Evolutionary conservation across 345 rosid species (phyloP).

Genomic region (Durio zibethinus): DNA sequence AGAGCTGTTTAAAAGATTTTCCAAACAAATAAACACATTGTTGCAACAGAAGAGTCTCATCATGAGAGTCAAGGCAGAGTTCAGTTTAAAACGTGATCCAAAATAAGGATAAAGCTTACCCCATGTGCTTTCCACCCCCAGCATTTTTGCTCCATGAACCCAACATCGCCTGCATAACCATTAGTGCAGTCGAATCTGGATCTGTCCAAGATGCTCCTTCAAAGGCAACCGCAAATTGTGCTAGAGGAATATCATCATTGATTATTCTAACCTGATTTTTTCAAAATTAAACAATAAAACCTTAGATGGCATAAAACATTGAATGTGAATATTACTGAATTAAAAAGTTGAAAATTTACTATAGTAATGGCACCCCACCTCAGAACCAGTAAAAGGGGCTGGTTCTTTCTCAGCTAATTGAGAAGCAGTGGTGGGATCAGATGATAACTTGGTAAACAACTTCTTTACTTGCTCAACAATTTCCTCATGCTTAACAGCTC

Average conservation of each 20-base stretch:
- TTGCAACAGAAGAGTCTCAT: not conserved
- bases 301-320: not conserved
- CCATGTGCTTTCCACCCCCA: conserved; percentile 98
- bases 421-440: conserved; percentile 79
- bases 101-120: conserved; percentile 46
- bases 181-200: conserved; percentile 90
- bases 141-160: conserved; percentile 91
- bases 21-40: conserved; percentile 20
- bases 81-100: not conserved
- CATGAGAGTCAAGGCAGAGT: not conserved
- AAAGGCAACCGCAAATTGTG: conserved; percentile 97
- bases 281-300: not conserved
- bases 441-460: conserved; percentile 71
- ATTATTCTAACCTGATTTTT: conserved; percentile 77
- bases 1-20: conserved; percentile 50
- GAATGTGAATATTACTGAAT: not conserved
- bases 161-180: conserved; percentile 99
- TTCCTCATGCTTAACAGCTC: conserved; percentile 98
- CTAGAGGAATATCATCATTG: conserved; percentile 90
- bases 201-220: conserved; percentile 98
- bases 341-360: not conserved
- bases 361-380: conserved; percentile 46
- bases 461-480: conserved; percentile 85
- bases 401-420: conserved; percentile 86
- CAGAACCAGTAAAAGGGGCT: conserved; percentile 91